Conservation (phyloP, 768 basidiomycete genomes). For the Pulveroboletus sp. region DNA sequence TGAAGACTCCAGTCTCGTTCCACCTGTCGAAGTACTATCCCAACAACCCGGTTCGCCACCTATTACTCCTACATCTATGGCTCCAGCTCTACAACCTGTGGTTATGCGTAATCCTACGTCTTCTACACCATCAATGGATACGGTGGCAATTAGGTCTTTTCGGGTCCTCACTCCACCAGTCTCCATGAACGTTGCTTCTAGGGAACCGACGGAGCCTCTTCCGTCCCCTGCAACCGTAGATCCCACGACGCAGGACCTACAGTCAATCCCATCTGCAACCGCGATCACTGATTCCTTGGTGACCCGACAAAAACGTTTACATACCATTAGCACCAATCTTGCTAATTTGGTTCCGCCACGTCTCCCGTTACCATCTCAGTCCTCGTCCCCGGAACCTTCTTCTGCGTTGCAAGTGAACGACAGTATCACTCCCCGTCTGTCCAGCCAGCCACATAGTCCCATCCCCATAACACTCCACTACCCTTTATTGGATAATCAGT, state of each 20-base stretch:
- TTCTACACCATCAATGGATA: background rate
- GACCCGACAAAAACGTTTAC: conserved; percentile 12
- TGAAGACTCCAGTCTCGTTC: conserved; percentile 21
- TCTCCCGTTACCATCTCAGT: conserved; percentile 3
- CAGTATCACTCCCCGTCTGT: background rate
- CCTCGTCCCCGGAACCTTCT: conserved; percentile 4
- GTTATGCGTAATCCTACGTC: background rate
- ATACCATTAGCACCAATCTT: conserved; percentile 12
- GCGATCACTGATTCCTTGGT: conserved; percentile 4
- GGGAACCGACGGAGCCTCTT: background rate
- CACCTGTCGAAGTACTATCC: conserved; percentile 29
- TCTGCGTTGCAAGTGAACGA: background rate
- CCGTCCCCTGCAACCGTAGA: conserved; percentile 1
- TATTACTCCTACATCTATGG: conserved; percentile 8
- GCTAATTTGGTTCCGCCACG: conserved; percentile 5
- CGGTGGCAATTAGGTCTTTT: background rate
- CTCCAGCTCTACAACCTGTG: background rate
- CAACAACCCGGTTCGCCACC: conserved; percentile 17
- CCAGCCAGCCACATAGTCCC: background rate
- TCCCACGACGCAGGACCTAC: background rate
- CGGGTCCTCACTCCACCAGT: background rate
- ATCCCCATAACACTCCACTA: conserved; percentile 1
- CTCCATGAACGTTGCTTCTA: background rate
- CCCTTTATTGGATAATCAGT: conserved; percentile 9
- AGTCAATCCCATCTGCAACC: background rate